phyloP scores from a whole-genome alignment of 1,284 basidiomycete genomes.

The Cryptococcus wingfieldii region DNA sequence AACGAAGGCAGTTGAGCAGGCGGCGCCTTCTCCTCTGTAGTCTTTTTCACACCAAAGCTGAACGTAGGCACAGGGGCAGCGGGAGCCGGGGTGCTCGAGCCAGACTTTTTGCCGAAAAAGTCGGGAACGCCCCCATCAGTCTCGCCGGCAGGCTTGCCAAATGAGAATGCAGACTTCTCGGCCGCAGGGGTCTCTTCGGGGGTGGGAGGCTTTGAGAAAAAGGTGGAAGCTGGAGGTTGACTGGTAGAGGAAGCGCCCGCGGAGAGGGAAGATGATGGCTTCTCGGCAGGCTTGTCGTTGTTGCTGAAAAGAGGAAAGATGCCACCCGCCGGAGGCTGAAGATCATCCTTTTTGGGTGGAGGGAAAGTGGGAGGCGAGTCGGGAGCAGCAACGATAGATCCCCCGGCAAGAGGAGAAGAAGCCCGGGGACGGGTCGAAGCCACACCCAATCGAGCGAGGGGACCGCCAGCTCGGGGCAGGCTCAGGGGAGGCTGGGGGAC shows the following conservation, averaged over 20 bases:
- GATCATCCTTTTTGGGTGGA: slow-evolving; percentile 2
- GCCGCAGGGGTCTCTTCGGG: slow-evolving; percentile 8
- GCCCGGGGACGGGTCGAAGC: slow-evolving; percentile 36
- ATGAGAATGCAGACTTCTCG: slow-evolving; percentile 19
- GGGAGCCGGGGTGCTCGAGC: slow-evolving; percentile 21
- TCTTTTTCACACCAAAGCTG: slow-evolving; percentile 29
- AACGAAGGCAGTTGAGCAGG: slow-evolving; percentile 8
- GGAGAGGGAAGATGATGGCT: background rate
- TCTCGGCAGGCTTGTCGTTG: slow-evolving; percentile 1
- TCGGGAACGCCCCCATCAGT: slow-evolving; percentile 22
- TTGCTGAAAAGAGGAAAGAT: slow-evolving; percentile 21
- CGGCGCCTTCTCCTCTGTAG: slow-evolving; percentile 2
- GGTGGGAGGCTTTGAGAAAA: slow-evolving; percentile 20
- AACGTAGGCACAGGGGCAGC: slow-evolving; percentile 20
- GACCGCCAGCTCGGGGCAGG: slow-evolving; percentile 10
- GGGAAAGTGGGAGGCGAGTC: slow-evolving; percentile 33
- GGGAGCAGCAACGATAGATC: slow-evolving; percentile 34
- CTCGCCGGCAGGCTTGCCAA: slow-evolving; percentile 28
- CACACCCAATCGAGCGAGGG: slow-evolving; percentile 20
- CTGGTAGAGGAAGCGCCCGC: slow-evolving; percentile 15
- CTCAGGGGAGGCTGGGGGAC: background rate
- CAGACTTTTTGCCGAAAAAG: slow-evolving; percentile 31
- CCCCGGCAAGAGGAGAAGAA: slow-evolving; percentile 40
- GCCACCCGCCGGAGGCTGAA: slow-evolving; percentile 5
- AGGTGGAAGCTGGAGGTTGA: slow-evolving; percentile 23